phyloP scores from a whole-genome alignment of 345 rosid species.

The Rhodamnia rubescens region DNA sequence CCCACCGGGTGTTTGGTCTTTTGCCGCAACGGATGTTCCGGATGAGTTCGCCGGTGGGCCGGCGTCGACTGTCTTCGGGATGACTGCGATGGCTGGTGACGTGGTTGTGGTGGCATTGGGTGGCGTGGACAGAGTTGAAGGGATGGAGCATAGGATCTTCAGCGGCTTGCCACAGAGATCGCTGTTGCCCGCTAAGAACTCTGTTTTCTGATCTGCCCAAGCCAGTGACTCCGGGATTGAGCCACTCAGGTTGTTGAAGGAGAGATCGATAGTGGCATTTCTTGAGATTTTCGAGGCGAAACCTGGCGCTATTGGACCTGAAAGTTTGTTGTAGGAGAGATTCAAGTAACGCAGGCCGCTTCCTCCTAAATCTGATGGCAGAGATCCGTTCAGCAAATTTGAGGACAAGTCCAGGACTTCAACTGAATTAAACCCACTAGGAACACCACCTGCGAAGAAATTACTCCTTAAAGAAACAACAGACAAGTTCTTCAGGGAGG shows the following conservation, averaged over 20 bases:
- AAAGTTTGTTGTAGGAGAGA: constrained; percentile 63
- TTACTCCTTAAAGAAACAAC: constrained; percentile 56
- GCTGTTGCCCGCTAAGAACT: constrained; percentile 45
- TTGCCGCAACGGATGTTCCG: not conserved
- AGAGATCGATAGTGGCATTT: constrained; percentile 57
- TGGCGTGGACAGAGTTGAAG: constrained; percentile 65
- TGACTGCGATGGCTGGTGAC: constrained; percentile 89
- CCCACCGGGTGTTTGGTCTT: constrained; percentile 19
- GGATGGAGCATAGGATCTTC: constrained; percentile 60
- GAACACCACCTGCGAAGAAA: constrained; percentile 48
- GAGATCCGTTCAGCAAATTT: constrained; percentile 57
- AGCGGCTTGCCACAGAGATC: constrained; percentile 83
- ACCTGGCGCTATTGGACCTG: constrained; percentile 40
- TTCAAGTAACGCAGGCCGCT: constrained; percentile 44
- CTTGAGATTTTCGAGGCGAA: constrained; percentile 48
- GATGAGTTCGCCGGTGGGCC: constrained; percentile 17
- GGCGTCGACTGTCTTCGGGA: constrained; percentile 43
- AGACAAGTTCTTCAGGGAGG: constrained; percentile 41
- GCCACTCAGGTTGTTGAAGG: constrained; percentile 82
- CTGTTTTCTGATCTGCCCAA: constrained; percentile 44
- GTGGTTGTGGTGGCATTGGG: constrained; percentile 44
- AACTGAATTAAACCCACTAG: constrained; percentile 41
- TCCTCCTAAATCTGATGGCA: constrained; percentile 56
- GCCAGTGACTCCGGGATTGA: constrained; percentile 52
- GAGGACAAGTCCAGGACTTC: constrained; percentile 70